Evolutionary conservation across 2,329 filamentous ascomycete species (phyloP).

Genomic region (Dothistroma pini): DNA sequence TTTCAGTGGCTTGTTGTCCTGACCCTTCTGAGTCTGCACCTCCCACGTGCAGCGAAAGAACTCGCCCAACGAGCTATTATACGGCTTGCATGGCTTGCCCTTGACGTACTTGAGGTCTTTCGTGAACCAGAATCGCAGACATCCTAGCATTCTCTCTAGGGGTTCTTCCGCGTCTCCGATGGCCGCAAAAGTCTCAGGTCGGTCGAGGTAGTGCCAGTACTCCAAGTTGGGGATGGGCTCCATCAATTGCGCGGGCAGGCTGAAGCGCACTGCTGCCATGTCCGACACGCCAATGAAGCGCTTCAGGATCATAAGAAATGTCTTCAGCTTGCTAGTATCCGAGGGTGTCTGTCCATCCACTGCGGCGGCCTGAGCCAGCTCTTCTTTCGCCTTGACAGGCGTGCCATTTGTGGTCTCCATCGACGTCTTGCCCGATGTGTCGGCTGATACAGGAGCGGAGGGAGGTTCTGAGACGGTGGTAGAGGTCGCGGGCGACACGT

Average conservation of each 20-base stretch:
- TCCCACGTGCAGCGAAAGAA: conserved; percentile 99
- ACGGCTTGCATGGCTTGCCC: conserved; percentile 97
- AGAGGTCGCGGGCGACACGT: conserved; percentile 2
- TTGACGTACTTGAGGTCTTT: conserved; percentile 99
- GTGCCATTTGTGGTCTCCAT: conserved; percentile 4
- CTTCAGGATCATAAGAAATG: conserved; percentile 80
- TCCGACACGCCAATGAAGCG: conserved; percentile 96
- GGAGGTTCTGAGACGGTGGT: background rate
- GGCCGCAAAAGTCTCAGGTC: conserved; percentile 82
- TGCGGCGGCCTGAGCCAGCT: conserved; percentile 10
- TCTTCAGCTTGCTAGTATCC: conserved; percentile 84
- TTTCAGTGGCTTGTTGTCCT: conserved; percentile 54
- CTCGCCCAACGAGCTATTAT: conserved; percentile 94
- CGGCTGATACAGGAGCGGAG: background rate
- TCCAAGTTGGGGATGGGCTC: conserved; percentile 96
- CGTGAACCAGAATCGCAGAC: conserved; percentile 96
- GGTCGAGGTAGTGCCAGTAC: conserved; percentile 98
- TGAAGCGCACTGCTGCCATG: conserved; percentile 93
- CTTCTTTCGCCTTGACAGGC: conserved; percentile 10
- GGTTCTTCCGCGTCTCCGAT: conserved; percentile 88
- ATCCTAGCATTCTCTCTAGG: conserved; percentile 90
- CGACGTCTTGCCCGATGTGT: conserved; percentile 1
- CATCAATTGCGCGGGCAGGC: conserved; percentile 87
- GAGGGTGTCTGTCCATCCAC: conserved; percentile 53
- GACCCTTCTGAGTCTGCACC: conserved; percentile 55